Evolutionary conservation across 768 basidiomycete species (phyloP), one percentile per base, ranked within the genome.

Genomic region (Trametes villosa): DNA sequence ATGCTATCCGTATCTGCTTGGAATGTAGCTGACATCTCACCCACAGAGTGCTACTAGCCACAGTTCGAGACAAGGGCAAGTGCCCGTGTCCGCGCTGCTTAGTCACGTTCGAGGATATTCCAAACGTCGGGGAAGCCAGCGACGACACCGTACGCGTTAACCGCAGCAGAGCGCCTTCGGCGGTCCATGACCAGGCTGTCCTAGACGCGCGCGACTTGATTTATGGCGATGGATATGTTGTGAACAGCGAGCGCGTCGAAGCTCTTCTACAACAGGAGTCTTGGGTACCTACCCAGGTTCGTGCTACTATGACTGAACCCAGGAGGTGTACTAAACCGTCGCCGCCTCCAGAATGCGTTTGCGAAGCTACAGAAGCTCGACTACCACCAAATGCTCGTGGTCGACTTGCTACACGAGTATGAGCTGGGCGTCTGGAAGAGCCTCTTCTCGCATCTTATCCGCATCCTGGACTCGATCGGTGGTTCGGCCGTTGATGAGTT

Each of bases 1-100:
- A 31, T 18, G 7, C 24, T 31, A 3, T 26, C 48, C 45, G 4
- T 34, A 20, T 46, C 26, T 11, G 40, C n/a, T n/a, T 40, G 2
- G 13, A 38, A 26, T 33, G 12, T 5, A 20, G 15, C 33, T 20
- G 59, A 18, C 64, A 53, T 24, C 48, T 3, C 42, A 9, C 20
- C 3, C n/a, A 24, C 34, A 53, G 52, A 22, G 29, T 53, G 40
- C 40, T 53, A 9, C 5, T 53, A 6, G 52, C 58, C 12, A 52
- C 50, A 22, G n/a, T 76, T 20, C 59, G 60, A 8, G 68, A 75
- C 30, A 60, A 67, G 18, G 75, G 73, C 0, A 13, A 9, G 7
- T 75, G 70, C 30, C 74, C 72, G 1, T 76, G 76, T 53, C 73
- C 76, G 11, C 50, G 66, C 0, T 75, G 75, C 62, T 31, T 67